Base-by-base conservation (phyloP, 2,329 filamentous ascomycete genomes). In the Fusarium papillatum region DNA sequence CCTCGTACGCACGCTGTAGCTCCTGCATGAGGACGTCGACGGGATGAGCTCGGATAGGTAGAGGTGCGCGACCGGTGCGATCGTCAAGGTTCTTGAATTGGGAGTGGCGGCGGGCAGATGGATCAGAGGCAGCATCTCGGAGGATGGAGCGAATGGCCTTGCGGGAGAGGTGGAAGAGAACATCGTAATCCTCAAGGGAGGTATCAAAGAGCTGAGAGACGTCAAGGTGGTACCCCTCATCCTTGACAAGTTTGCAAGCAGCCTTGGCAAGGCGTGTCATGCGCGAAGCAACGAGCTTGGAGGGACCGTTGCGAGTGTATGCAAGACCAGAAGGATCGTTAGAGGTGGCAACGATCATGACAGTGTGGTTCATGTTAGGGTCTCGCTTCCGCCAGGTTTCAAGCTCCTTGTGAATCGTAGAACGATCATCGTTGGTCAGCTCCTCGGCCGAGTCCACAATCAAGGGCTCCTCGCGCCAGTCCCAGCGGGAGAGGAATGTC, bases 331-430 rank as follows among this genome's bases (percentile, higher is more conserved):
- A 94, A 7, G 87, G 85, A 78, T 98, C 95, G 74, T 94, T 87
- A 65, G 94, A 94, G 0, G 95, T 95, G 4, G 95, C 95, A 6
- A 93, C 93, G 80, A 98, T 94, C 46, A 98, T 86, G 22, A 94
- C 93, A 4, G 95, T 91, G 72, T 92, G 92, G 84, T 97, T 98
- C 92, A 98, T 94, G 65, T 90, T 92, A 1, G 96, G 95, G 80
- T 99, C 97, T 66, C 97, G 92, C 76, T 94, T 95, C 69, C 97
- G 90, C 95, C 95, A 98, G 17, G 93, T 93, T 72, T 95, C 91
- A 69, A 98, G 93, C 24, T 93, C 92, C 6, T 92, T 94, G 43
- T 88, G 89, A 74, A 97, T 92, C 4, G 88, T 86, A 38, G 90
- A 85, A 14, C 93, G 88, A 36, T 94, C 91, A 14, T 90, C 86